phyloP scores from a whole-genome alignment of 2,329 filamentous ascomycete species.

The Penicillium aurantiogriseum region DNA sequence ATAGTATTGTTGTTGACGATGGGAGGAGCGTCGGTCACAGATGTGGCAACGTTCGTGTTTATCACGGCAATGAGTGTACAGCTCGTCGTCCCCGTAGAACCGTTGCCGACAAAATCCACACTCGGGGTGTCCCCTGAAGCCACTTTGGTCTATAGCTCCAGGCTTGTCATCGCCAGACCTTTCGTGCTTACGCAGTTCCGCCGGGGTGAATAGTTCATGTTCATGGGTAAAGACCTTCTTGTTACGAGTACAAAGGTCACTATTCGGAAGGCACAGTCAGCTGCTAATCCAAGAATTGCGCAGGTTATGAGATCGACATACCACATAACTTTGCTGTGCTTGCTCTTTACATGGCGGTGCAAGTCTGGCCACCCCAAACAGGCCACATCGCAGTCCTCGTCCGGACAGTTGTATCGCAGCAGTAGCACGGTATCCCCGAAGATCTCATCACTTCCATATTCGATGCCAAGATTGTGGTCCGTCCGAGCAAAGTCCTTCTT shows the following conservation, averaged over 20 bases:
- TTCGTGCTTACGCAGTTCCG: constrained; percentile 83
- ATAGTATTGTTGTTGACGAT: constrained; percentile 81
- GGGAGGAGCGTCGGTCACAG: constrained; percentile 68
- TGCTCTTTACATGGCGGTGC: constrained; percentile 75
- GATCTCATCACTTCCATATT: constrained; percentile 84
- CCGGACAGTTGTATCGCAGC: constrained; percentile 92
- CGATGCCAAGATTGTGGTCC: constrained; percentile 85
- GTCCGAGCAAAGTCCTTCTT: constrained; percentile 69
- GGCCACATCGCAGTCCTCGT: constrained; percentile 77
- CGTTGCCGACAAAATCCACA: constrained; percentile 88
- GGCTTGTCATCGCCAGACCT: constrained; percentile 86
- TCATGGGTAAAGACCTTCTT: constrained; percentile 99
- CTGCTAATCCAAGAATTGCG: constrained; percentile 1
- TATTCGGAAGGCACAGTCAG: constrained; percentile 27
- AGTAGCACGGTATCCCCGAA: constrained; percentile 86
- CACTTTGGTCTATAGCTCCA: constrained; percentile 85
- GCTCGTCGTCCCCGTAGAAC: constrained; percentile 94
- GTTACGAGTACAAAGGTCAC: constrained; percentile 85
- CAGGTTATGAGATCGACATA: constrained; percentile 36
- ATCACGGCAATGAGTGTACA: constrained; percentile 89
- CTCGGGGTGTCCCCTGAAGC: constrained; percentile 92
- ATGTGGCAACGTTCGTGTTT: constrained; percentile 95
- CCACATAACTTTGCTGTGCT: constrained; percentile 85
- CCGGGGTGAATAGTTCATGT: constrained; percentile 82
- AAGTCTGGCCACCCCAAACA: constrained; percentile 78